Evolutionary conservation across 306 rosid genomes (phyloP), one percentile per base, ranked within the genome.

Genomic region (Vigna nakashimae): DNA sequence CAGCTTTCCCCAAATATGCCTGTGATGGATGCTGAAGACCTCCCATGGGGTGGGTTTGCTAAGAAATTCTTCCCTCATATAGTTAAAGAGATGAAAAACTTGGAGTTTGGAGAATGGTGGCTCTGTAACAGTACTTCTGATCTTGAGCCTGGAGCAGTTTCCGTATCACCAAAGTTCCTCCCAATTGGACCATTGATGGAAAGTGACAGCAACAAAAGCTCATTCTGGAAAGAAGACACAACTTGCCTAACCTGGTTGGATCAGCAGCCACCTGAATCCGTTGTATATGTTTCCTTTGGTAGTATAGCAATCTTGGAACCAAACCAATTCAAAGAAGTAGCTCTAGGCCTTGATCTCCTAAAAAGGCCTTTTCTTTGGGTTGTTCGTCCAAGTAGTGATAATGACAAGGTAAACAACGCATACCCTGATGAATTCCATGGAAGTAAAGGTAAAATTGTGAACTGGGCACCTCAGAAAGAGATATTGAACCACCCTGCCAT

Each of bases 331-430:
- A 77, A 72, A 1, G 86, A 86, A 55, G 2, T 79, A 13, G 84
- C 84, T 7, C 60, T 82, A 14, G 86, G 71, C 13, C 84, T 82
- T 66, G 80, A 79, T 43, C 53, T 75, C 15, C 18, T 79, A 15
- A 16, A 76, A 34, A 78, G 28, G 24, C 73, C 88, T 43, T 85
- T 85, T 71, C 86, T 82, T 16, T 88, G 90, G 94, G 88, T 86
- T 45, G 87, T 82, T 7, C 77, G 87, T 2, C 74, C 65, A 0
- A 26, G 62, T 11, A 45, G 9, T 3, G 30, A 82, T 5, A 28
- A 82, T 3, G 28, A 62, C 45, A 40, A 17, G 30, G 62, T 48
- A 52, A 60, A 65, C 13, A 49, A 71, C 6, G 57, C 13, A 40
- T 80, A 74, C 42, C 80, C 87, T 18, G n/a, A 82, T 1, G 83